These are phyloP conservation scores for Alectoria sarmentosa DNA, from an alignment of 495 filamentous ascomycete genomes.

Conservation along the genomic window DNA sequence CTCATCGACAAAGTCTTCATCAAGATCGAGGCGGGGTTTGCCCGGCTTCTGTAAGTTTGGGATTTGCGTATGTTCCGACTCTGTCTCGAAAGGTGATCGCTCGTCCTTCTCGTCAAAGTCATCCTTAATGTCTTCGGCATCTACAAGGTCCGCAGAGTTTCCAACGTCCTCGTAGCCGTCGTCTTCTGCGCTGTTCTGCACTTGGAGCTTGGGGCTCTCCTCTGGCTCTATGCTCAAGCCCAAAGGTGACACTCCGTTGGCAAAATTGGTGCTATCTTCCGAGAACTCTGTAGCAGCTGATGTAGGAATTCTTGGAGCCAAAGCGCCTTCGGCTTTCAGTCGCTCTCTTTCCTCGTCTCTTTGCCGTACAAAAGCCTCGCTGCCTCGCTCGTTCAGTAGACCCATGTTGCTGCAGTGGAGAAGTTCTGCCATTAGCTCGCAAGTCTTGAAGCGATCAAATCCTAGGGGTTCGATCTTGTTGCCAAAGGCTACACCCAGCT, in stretches of 20 bases:
- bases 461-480: conserved; percentile 88
- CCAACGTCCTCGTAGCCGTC: conserved; percentile 93
- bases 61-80: conserved; percentile 18
- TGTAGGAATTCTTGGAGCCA: conserved; percentile 35
- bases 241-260: conserved; percentile 29
- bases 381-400: conserved; percentile 85
- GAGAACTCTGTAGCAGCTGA: conserved; percentile 40
- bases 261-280: conserved; percentile 38
- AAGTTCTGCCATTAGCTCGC: conserved; percentile 96
- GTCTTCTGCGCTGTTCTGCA: conserved; percentile 75
- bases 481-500: conserved; percentile 80
- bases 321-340: conserved; percentile 60
- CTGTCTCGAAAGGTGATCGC: conserved; percentile 25
- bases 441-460: conserved; percentile 98
- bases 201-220: conserved; percentile 52
- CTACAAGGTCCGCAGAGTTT: conserved; percentile 52
- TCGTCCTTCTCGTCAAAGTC: conserved; percentile 38
- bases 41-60: conserved; percentile 15
- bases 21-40: conserved; percentile 37
- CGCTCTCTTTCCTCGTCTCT: conserved; percentile 77
- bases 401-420: conserved; percentile 99
- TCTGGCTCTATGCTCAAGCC: conserved; percentile 34
- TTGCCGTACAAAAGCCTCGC: conserved; percentile 75
- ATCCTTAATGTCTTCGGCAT: conserved; percentile 50
- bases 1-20: conserved; percentile 67